These are phyloP conservation scores for Penicillium daleae DNA, from an alignment of 495 filamentous ascomycete species.

Conservation along the genomic window DNA sequence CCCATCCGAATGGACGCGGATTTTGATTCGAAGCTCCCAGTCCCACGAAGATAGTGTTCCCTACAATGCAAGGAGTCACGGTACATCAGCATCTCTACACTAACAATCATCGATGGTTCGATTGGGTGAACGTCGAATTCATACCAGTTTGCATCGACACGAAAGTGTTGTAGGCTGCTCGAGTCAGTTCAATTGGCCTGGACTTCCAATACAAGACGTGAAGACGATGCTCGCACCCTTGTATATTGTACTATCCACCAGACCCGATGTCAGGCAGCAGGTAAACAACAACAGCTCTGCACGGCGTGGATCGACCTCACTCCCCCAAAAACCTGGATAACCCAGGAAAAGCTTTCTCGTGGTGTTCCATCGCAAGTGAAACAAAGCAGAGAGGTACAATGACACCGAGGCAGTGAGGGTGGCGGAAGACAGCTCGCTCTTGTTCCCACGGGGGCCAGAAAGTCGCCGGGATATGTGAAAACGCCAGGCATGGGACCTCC, in stretches of 20 bases:
- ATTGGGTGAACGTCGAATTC: background rate
- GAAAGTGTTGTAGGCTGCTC: constrained; percentile 54
- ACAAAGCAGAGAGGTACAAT: background rate
- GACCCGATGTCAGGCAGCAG: constrained; percentile 54
- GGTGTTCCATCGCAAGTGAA: constrained; percentile 10
- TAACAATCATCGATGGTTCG: too few species aligned
- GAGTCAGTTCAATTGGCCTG: constrained; percentile 10
- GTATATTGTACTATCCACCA: constrained; percentile 57
- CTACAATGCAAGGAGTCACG: constrained; percentile 18
- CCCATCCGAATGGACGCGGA: constrained; percentile 57
- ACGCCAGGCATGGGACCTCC: background rate
- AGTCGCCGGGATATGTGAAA: background rate
- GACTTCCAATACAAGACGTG: too few species aligned
- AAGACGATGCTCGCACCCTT: constrained; percentile 31
- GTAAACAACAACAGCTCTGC: constrained; percentile 48
- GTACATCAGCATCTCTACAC: too few species aligned
- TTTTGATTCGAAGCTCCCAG: constrained; percentile 59
- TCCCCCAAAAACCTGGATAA: constrained; percentile 30
- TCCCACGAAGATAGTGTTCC: constrained; percentile 66
- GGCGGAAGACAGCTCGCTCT: background rate
- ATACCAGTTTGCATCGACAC: constrained; percentile 60
- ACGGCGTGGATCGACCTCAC: constrained; percentile 39
- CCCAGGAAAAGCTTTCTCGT: constrained; percentile 9
- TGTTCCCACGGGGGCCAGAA: background rate
- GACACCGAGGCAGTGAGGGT: background rate